Evolutionary conservation across 2,329 filamentous ascomycete genomes (phyloP).

Genomic region (Penicillium fuscoglaucum): DNA sequence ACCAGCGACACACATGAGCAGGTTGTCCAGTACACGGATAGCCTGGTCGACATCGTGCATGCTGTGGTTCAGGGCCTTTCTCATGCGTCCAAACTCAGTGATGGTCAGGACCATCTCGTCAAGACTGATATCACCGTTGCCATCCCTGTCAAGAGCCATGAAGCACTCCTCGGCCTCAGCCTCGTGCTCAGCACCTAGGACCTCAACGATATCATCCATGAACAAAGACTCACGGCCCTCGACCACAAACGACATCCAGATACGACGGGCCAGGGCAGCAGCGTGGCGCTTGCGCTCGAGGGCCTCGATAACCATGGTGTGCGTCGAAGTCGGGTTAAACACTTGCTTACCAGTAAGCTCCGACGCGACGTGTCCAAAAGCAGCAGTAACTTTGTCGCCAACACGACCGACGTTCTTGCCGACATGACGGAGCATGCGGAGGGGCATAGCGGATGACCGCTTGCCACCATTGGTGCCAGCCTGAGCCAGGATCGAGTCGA

Average conservation of each 20-base stretch:
- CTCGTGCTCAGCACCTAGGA: constrained; percentile 73
- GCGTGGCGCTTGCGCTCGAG: constrained; percentile 80
- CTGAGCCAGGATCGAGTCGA: constrained; percentile 72
- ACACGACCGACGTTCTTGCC: constrained; percentile 74
- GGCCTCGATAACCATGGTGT: constrained; percentile 85
- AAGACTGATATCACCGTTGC: constrained; percentile 89
- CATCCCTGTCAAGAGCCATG: constrained; percentile 74
- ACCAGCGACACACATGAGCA: constrained; percentile 78
- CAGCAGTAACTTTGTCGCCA: constrained; percentile 90
- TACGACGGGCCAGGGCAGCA: constrained; percentile 87
- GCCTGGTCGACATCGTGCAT: constrained; percentile 98
- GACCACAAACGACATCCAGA: constrained; percentile 98
- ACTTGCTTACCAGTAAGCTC: constrained; percentile 95
- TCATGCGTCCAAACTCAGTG: constrained; percentile 77
- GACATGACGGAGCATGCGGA: constrained; percentile 73
- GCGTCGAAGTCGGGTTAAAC: constrained; percentile 87
- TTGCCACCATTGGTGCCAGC: constrained; percentile 54
- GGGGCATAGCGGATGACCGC: constrained; percentile 69
- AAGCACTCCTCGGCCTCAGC: constrained; percentile 86
- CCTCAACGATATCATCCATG: constrained; percentile 79
- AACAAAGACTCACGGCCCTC: constrained; percentile 81
- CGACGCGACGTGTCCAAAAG: constrained; percentile 87
- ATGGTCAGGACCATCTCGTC: constrained; percentile 93
- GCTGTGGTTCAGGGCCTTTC: constrained; percentile 84
- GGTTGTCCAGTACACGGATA: constrained; percentile 82